Evolutionary conservation across 352 stramenopile genomes (phyloP).

Genomic region (Phytophthora idaei): DNA sequence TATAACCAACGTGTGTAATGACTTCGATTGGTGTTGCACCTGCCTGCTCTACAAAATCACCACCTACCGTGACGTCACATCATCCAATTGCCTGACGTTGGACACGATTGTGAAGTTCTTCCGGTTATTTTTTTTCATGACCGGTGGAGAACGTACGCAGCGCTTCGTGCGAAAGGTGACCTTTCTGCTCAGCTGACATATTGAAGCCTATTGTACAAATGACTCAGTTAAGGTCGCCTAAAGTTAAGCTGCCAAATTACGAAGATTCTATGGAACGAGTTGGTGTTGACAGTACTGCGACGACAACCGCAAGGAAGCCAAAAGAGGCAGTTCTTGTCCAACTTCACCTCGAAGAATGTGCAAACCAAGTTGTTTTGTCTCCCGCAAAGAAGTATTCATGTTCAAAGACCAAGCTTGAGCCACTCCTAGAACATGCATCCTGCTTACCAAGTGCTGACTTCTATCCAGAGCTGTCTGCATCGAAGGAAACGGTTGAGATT

Average conservation of each 20-base stretch:
- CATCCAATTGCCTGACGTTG: background rate
- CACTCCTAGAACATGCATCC: too few relatives aligned
- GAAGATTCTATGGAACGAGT: background rate
- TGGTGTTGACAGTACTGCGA: too few relatives aligned
- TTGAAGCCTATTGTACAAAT: slow-evolving; percentile 5
- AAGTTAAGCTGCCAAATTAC: slow-evolving; percentile 4
- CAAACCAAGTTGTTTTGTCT: too few relatives aligned
- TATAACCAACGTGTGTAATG: too few relatives aligned
- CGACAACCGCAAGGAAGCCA: too few relatives aligned
- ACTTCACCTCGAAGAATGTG: too few relatives aligned
- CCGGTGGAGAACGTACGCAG: slow-evolving; percentile 3
- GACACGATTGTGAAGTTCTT: slow-evolving; percentile 4
- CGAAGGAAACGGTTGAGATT: background rate
- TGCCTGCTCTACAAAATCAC: slow-evolving; percentile 10
- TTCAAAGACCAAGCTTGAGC: too few relatives aligned
- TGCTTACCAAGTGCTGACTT: background rate
- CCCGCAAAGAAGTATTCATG: too few relatives aligned
- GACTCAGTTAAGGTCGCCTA: slow-evolving; percentile 16
- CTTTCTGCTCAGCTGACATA: background rate
- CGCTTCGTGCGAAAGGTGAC: background rate
- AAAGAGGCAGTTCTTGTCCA: too few relatives aligned
- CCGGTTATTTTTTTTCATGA: background rate
- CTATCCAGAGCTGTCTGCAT: background rate
- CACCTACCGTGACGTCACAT: slow-evolving; percentile 11
- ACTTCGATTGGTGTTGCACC: background rate